These are phyloP conservation scores for Ceriops zippeliana DNA, from an alignment of 345 rosid species.

Conservation along the genomic window DNA sequence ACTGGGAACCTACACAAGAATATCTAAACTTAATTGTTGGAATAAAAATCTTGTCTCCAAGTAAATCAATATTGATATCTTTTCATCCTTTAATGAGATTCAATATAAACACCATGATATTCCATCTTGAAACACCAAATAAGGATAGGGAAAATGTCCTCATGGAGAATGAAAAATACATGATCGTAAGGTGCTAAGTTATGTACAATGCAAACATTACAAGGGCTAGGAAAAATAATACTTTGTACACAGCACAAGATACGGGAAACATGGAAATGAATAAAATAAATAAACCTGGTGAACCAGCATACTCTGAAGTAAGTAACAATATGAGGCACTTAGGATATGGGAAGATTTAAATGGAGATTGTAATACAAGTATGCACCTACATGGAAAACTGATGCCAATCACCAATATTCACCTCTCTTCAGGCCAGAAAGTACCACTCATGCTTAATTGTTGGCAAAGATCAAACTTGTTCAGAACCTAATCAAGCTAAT, in stretches of 20 bases:
- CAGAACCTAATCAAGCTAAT: background rate
- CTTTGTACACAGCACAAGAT: background rate
- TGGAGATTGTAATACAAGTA: no score
- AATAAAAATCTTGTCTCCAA: background rate
- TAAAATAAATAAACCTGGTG: background rate
- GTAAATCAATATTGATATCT: background rate
- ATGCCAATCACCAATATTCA: no score
- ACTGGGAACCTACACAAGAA: constrained; percentile 60
- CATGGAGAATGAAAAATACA: background rate
- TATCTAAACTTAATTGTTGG: constrained; percentile 18
- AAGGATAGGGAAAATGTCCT: no score
- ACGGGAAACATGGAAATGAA: background rate
- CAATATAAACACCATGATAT: no score
- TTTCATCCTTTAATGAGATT: no score
- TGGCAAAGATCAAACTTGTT: background rate
- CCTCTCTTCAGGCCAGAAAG: no score
- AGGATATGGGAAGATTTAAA: no score
- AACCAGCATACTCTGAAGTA: background rate
- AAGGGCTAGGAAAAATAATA: background rate
- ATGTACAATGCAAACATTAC: background rate
- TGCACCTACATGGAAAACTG: no score
- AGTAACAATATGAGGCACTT: no score
- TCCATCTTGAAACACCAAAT: no score
- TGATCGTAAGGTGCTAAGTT: background rate
- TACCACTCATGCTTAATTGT: background rate